Conservation (phyloP, 345 rosid genomes). For the Mercurialis annua region DNA sequence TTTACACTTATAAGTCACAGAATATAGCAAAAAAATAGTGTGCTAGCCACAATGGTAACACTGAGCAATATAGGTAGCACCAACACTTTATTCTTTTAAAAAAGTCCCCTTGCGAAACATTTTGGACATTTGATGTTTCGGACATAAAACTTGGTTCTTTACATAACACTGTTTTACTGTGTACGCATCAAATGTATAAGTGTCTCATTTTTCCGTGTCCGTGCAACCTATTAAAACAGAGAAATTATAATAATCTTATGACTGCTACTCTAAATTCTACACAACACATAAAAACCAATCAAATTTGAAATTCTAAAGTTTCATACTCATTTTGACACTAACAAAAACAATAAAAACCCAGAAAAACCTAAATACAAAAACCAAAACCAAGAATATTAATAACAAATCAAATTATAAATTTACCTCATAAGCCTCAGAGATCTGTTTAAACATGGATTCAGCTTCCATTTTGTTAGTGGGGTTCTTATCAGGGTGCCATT, state of each 20-base stretch:
- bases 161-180: too few species aligned
- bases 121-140: too few species aligned
- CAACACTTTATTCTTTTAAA: too few species aligned
- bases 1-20: neutral
- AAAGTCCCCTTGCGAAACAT: too few species aligned
- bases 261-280: neutral
- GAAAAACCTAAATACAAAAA: neutral
- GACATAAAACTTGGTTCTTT: too few species aligned
- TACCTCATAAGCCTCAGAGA: conserved; percentile 32
- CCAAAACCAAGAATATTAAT: neutral
- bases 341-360: neutral
- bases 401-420: conserved; percentile 1
- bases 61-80: too few species aligned
- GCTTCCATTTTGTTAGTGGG: conserved; percentile 28
- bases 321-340: neutral
- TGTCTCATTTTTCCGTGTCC: too few species aligned
- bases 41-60: neutral
- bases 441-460: conserved; percentile 28
- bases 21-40: neutral
- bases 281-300: neutral
- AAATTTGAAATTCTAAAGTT: neutral
- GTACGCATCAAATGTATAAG: too few species aligned
- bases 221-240: neutral
- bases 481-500: conserved; percentile 33
- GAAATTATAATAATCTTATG: neutral